These are phyloP conservation scores for Euphorbia tirucalli DNA, from an alignment of 345 rosid species.

Conservation along the genomic window DNA sequence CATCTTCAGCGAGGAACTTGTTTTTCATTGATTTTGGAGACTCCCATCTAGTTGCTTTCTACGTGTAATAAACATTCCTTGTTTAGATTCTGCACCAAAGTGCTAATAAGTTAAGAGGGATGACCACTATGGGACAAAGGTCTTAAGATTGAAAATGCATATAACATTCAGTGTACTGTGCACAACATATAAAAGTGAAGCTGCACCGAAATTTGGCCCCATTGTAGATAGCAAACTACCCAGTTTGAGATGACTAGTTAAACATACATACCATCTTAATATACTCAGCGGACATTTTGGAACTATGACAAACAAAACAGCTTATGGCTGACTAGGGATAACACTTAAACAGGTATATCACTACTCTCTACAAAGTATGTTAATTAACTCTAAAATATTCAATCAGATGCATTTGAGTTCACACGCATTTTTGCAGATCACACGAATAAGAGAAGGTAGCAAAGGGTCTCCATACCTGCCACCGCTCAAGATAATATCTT, in stretches of 20 bases:
- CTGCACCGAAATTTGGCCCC: background rate
- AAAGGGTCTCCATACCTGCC: background rate
- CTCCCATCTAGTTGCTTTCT: too few species aligned
- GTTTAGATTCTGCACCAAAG: too few species aligned
- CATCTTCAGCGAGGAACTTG: too few species aligned
- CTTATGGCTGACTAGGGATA: background rate
- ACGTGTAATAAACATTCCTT: too few species aligned
- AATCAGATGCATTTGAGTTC: too few species aligned
- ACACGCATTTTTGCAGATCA: background rate
- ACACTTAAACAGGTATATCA: conserved; percentile 4
- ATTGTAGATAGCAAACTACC: background rate
- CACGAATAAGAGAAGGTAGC: background rate
- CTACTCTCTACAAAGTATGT: background rate
- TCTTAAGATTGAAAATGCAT: too few species aligned
- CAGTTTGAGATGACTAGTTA: background rate
- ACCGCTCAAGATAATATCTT: conserved; percentile 18
- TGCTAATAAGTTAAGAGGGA: too few species aligned
- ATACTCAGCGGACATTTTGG: background rate
- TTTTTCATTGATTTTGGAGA: too few species aligned
- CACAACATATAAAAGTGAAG: too few species aligned
- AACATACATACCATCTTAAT: background rate
- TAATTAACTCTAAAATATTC: background rate
- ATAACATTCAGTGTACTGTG: too few species aligned
- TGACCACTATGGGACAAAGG: too few species aligned
- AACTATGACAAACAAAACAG: background rate